These are phyloP conservation scores for Halophytophthora batemanensis DNA, from an alignment of 352 stramenopile species.

Conservation along the genomic window DNA sequence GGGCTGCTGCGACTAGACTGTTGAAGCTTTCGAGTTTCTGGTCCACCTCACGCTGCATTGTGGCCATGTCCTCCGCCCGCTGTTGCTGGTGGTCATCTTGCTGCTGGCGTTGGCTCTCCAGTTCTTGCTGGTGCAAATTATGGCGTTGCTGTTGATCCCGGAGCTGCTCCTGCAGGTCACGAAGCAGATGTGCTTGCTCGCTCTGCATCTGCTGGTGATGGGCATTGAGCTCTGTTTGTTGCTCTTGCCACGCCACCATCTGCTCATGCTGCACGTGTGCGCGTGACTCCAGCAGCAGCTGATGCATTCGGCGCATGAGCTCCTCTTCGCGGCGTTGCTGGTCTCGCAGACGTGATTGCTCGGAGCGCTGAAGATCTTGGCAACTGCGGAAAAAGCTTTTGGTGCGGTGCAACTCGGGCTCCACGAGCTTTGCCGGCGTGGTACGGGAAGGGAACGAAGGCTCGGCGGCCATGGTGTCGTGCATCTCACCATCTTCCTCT, in stretches of 20 bases:
- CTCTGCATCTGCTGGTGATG: slow-evolving; percentile 20
- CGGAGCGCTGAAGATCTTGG: slow-evolving; percentile 35
- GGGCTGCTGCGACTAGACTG: slow-evolving; percentile 7
- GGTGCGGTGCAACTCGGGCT: slow-evolving; percentile 8
- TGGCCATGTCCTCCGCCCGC: background rate
- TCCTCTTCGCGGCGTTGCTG: slow-evolving; percentile 31
- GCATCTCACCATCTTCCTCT: slow-evolving; percentile 13
- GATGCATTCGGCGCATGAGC: slow-evolving; percentile 38
- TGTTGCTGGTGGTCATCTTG: slow-evolving; percentile 28
- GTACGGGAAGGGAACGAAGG: slow-evolving; percentile 2
- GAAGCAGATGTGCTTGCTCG: background rate
- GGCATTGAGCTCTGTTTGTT: slow-evolving; percentile 22
- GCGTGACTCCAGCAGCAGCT: slow-evolving; percentile 27
- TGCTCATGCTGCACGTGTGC: slow-evolving; percentile 22
- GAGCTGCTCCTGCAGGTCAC: slow-evolving; percentile 24
- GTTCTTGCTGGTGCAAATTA: no score
- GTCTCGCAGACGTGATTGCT: slow-evolving; percentile 31
- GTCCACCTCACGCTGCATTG: slow-evolving; percentile 20
- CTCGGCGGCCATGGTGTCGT: no score
- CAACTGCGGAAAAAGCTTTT: slow-evolving; percentile 48
- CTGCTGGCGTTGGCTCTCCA: slow-evolving; percentile 14
- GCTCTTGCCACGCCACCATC: slow-evolving; percentile 15
- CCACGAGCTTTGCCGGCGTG: background rate
- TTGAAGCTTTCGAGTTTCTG: slow-evolving; percentile 21
- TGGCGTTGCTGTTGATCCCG: slow-evolving; percentile 12